Percentiles rank a stretch among this genome's conserved stretches.
phyloP scores from a whole-genome alignment of 805 yeast species.

The Saccharomycopsis vini region DNA sequence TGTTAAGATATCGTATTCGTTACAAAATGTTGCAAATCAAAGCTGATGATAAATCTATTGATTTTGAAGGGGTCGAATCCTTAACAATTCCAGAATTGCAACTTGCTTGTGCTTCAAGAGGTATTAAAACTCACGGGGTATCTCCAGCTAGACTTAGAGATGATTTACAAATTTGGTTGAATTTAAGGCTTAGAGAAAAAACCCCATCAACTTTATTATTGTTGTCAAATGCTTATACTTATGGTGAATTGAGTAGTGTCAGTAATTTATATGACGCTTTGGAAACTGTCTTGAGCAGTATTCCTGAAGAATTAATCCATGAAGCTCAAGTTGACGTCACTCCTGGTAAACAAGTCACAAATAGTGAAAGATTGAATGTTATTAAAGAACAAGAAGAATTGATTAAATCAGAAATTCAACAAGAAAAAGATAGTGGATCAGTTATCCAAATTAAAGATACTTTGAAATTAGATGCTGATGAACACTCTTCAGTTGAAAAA shows the following conservation, averaged over 20 bases:
- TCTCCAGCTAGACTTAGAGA: slow-evolving; percentile 78
- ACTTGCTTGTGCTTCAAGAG: slow-evolving; percentile 88
- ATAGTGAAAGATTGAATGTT: slow-evolving; percentile 61
- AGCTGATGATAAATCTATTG: slow-evolving; percentile 85
- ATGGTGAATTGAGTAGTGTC: slow-evolving; percentile 53
- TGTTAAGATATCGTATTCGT: slow-evolving; percentile 87
- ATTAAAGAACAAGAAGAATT: slow-evolving; percentile 72
- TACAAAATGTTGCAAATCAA: slow-evolving; percentile 85
- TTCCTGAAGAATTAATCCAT: slow-evolving; percentile 93
- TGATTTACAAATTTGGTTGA: slow-evolving; percentile 80
- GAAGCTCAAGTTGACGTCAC: slow-evolving; percentile 87
- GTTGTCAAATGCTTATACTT: slow-evolving; percentile 81
- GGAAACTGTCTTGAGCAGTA: slow-evolving; percentile 74
- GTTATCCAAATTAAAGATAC: slow-evolving; percentile 42
- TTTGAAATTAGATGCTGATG: slow-evolving; percentile 36
- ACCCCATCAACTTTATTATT: slow-evolving; percentile 87
- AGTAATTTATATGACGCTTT: slow-evolving; percentile 76
- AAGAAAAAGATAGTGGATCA: slow-evolving; percentile 54
- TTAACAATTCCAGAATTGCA: slow-evolving; percentile 73
- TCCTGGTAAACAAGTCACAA: slow-evolving; percentile 36
- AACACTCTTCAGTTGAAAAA: neutral
- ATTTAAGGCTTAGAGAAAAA: slow-evolving; percentile 77
- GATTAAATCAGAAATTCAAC: slow-evolving; percentile 78
- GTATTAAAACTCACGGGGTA: slow-evolving; percentile 71
- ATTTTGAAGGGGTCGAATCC: slow-evolving; percentile 86